These are phyloP conservation scores for Capronia coronata DNA, from an alignment of 2,329 filamentous ascomycete species.

Conservation along the genomic window DNA sequence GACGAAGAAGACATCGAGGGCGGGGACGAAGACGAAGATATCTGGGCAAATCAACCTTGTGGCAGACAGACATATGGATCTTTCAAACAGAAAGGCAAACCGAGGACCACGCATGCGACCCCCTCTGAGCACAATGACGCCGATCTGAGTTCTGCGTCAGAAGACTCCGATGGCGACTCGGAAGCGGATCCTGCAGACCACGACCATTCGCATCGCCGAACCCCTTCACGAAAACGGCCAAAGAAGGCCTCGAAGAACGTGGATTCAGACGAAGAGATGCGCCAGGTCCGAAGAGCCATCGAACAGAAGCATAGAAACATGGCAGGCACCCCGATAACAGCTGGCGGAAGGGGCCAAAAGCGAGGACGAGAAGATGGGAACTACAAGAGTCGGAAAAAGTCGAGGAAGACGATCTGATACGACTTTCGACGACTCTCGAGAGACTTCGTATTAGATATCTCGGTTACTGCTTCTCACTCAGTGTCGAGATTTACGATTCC, in stretches of 20 bases:
- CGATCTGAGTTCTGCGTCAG: slow-evolving; percentile 17
- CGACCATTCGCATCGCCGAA: background rate
- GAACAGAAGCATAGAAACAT: slow-evolving; percentile 19
- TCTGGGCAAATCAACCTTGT: slow-evolving; percentile 12
- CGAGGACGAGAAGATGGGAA: slow-evolving; percentile 7
- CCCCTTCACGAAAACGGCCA: background rate
- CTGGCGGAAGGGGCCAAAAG: background rate
- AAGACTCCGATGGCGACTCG: slow-evolving; percentile 1
- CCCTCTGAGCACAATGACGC: slow-evolving; percentile 2
- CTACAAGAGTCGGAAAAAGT: slow-evolving; percentile 8
- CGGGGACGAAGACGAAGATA: slow-evolving; percentile 16
- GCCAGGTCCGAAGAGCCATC: slow-evolving; percentile 16
- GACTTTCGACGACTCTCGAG: background rate
- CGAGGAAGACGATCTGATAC: slow-evolving; percentile 16
- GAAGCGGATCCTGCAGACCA: slow-evolving; percentile 5
- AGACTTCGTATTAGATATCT: too few species aligned
- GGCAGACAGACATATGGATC: slow-evolving; percentile 27
- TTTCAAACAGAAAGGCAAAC: slow-evolving; percentile 18
- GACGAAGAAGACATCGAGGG: background rate
- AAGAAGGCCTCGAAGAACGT: slow-evolving; percentile 1
- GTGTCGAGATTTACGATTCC: too few species aligned
- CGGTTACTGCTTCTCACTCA: too few species aligned
- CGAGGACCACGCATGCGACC: background rate
- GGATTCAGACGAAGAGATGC: slow-evolving; percentile 23
- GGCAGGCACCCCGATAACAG: background rate